phyloP scores from a whole-genome alignment of 257 asterid genomes.

The Solanum pennellii region DNA sequence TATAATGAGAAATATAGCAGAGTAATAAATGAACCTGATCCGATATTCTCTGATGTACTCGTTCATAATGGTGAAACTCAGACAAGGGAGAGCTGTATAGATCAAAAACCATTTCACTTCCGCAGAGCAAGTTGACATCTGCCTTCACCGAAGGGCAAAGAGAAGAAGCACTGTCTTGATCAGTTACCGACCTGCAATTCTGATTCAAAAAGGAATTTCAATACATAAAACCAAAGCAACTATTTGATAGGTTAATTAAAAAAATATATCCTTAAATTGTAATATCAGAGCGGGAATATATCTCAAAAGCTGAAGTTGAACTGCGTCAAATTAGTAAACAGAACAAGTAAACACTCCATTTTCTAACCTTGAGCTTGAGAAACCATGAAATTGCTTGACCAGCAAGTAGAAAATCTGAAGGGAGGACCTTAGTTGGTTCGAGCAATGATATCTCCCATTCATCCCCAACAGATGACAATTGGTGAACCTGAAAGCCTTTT shows the following conservation, averaged over 20 bases:
- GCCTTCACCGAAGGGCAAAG: conserved; percentile 19
- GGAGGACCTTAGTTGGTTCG: conserved; percentile 40
- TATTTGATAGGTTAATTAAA: background rate
- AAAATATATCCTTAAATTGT: background rate
- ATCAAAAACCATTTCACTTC: conserved; percentile 33
- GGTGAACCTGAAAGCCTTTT: conserved; percentile 72
- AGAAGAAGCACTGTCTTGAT: conserved; percentile 24
- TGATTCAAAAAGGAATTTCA: conserved; percentile 21
- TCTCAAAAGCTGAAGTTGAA: background rate
- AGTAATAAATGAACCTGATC: conserved; percentile 35
- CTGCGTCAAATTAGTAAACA: background rate
- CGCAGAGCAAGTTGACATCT: conserved; percentile 34
- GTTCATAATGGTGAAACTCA: conserved; percentile 61
- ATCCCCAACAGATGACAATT: conserved; percentile 74
- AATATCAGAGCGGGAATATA: background rate
- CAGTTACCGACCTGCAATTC: conserved; percentile 43
- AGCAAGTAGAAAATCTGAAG: conserved; percentile 51
- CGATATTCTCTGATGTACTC: conserved; percentile 47
- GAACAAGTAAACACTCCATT: background rate
- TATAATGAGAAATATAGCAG: background rate
- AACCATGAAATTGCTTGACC: conserved; percentile 85
- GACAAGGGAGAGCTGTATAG: conserved; percentile 43
- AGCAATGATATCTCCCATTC: conserved; percentile 81
- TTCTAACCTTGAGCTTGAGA: conserved; percentile 87
- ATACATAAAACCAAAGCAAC: background rate